Conservation (phyloP, 2,329 filamentous ascomycete genomes). For the Penicillium aurantiogriseum region DNA sequence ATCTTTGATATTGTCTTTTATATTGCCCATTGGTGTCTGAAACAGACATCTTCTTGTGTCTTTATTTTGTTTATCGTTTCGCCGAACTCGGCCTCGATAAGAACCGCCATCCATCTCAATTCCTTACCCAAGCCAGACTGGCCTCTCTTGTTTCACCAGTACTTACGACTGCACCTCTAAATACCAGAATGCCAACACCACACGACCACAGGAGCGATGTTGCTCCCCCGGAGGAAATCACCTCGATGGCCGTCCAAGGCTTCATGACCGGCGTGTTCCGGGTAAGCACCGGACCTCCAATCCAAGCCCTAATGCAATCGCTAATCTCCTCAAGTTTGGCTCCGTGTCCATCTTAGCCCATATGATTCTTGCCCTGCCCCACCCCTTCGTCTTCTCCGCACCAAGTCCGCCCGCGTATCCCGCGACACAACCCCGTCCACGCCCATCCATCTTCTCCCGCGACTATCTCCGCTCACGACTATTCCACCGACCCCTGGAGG, state of each 20-base stretch:
- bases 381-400: constrained; percentile 42
- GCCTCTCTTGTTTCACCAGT: background rate
- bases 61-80: background rate
- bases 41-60: background rate
- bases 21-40: background rate
- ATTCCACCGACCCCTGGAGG: constrained; percentile 46
- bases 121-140: background rate
- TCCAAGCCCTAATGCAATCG: background rate
- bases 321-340: constrained; percentile 37
- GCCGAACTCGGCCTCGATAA: constrained; percentile 10
- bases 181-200: constrained; percentile 42
- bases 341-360: constrained; percentile 48
- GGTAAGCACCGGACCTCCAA: constrained; percentile 28
- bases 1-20: background rate
- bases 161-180: background rate
- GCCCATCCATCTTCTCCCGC: constrained; percentile 30
- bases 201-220: constrained; percentile 39
- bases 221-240: constrained; percentile 45
- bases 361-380: constrained; percentile 45
- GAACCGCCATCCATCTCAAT: background rate
- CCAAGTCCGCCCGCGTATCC: constrained; percentile 28
- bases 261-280: constrained; percentile 46
- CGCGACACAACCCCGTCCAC: constrained; percentile 20
- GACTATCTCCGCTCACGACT: constrained; percentile 32
- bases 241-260: constrained; percentile 41